Evolutionary conservation across 164 flowering plant species (phyloP).

Genomic region (Euptelea pleiosperma): DNA sequence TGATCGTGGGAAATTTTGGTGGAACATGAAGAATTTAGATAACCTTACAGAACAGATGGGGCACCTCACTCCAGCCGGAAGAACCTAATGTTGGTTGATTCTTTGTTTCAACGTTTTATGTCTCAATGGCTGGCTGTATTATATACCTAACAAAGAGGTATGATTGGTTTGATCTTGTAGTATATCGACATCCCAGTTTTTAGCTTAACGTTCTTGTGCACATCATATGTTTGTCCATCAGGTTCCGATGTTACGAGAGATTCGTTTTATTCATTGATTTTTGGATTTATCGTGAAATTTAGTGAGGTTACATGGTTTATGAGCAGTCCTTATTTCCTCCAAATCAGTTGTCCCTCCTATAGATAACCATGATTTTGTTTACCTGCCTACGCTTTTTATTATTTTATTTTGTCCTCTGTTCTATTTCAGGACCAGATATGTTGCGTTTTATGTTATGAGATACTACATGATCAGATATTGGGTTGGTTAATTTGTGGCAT

Average conservation of each 20-base stretch:
- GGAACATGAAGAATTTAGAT: constrained; percentile 46
- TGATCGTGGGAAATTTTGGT: constrained; percentile 35
- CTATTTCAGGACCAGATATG: too few relatives aligned
- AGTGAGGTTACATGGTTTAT: constrained; percentile 1
- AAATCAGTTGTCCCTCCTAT: too few relatives aligned
- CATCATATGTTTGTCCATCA: constrained; percentile 4
- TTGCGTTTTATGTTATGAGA: too few relatives aligned
- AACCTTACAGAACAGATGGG: constrained; percentile 51
- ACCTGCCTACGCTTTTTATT: too few relatives aligned
- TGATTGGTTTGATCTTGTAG: constrained; percentile 21
- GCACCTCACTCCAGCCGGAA: constrained; percentile 45
- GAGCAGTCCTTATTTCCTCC: too few relatives aligned
- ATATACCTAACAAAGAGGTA: constrained; percentile 20
- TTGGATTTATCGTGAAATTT: background rate
- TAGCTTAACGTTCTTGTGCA: background rate
- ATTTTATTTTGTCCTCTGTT: too few relatives aligned
- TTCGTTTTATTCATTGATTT: constrained; percentile 3
- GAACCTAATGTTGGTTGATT: constrained; percentile 28
- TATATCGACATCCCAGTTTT: constrained; percentile 9
- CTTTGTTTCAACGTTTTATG: constrained; percentile 10
- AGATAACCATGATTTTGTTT: too few relatives aligned
- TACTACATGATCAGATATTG: too few relatives aligned
- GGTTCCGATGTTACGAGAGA: constrained; percentile 7
- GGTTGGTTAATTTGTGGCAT: too few relatives aligned
- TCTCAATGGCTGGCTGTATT: constrained; percentile 14